A percentile compares a stretch with the other conserved stretches of the same genome.
phyloP scores from a whole-genome alignment of 306 rosid species.

The Rosa persica region DNA sequence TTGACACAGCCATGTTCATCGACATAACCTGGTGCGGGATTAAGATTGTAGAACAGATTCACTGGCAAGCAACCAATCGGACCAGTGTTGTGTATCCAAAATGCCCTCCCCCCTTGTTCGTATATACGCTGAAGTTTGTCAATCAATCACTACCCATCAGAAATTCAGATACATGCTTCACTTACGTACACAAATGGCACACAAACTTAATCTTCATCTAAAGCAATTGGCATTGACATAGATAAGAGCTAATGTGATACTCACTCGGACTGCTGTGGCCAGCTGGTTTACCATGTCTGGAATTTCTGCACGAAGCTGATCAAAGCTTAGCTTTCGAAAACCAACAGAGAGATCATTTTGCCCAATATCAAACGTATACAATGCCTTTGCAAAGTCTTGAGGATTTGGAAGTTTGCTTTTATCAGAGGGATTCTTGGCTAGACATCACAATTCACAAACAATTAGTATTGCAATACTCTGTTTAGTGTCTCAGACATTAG shows the following conservation, averaged over 20 bases:
- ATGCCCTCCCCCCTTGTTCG: constrained; percentile 71
- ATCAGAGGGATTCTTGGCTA: constrained; percentile 53
- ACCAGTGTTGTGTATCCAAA: constrained; percentile 95
- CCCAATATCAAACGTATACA: constrained; percentile 90
- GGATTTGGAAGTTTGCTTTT: constrained; percentile 67
- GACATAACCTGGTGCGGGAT: constrained; percentile 51
- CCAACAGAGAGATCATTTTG: constrained; percentile 90
- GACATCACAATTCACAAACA: constrained; percentile 10
- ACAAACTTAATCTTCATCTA: neutral
- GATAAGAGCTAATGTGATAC: constrained; percentile 9
- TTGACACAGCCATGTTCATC: constrained; percentile 71
- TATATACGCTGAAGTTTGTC: constrained; percentile 50
- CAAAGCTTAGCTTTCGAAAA: constrained; percentile 59
- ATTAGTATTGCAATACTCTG: neutral
- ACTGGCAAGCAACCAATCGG: constrained; percentile 87
- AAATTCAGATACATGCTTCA: neutral
- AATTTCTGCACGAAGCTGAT: constrained; percentile 60
- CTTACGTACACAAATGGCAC: neutral
- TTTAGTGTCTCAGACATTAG: neutral
- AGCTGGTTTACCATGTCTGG: constrained; percentile 77
- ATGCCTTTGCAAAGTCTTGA: constrained; percentile 76
- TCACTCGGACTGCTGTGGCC: constrained; percentile 76
- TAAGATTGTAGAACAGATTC: constrained; percentile 62
- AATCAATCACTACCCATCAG: neutral
- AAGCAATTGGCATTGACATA: neutral